phyloP scores from a whole-genome alignment of 805 yeast species.

The Metschnikowia baotianmanensis region DNA sequence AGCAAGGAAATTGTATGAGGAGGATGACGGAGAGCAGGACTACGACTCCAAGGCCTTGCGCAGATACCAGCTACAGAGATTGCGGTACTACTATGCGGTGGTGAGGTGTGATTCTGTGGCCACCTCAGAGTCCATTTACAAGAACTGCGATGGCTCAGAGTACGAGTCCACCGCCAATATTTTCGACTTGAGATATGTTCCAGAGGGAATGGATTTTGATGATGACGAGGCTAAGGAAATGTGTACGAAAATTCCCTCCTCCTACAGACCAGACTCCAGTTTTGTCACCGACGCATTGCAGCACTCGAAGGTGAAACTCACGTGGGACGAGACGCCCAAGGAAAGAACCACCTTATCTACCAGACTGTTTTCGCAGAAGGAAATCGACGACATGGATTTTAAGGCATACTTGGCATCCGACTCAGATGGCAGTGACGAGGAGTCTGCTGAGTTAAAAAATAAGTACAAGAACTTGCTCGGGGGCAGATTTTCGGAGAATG shows the following conservation, averaged over 20 bases:
- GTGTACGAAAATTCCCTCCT: slow-evolving; percentile 69
- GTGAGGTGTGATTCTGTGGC: slow-evolving; percentile 72
- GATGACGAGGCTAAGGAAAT: slow-evolving; percentile 72
- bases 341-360: slow-evolving; percentile 76
- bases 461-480: slow-evolving; percentile 64
- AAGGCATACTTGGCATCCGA: slow-evolving; percentile 82
- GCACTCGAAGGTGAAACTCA: slow-evolving; percentile 91
- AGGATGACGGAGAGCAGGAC: slow-evolving; percentile 78
- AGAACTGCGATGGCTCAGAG: slow-evolving; percentile 91
- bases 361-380: slow-evolving; percentile 82
- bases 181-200: slow-evolving; percentile 88
- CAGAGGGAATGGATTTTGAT: slow-evolving; percentile 84
- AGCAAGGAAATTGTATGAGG: slow-evolving; percentile 71
- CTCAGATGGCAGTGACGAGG: slow-evolving; percentile 43
- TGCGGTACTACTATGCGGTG: slow-evolving; percentile 91
- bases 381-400: slow-evolving; percentile 86
- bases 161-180: slow-evolving; percentile 93
- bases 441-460: slow-evolving; percentile 37
- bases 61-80: slow-evolving; percentile 86
- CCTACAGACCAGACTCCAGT: slow-evolving; percentile 68
- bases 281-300: slow-evolving; percentile 95
- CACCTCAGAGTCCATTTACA: slow-evolving; percentile 75
- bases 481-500: slow-evolving; percentile 35
- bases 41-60: slow-evolving; percentile 82
- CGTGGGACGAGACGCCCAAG: slow-evolving; percentile 98